Evolutionary conservation across 768 basidiomycete genomes (phyloP).

Genomic region (Tulasnella sp.): DNA sequence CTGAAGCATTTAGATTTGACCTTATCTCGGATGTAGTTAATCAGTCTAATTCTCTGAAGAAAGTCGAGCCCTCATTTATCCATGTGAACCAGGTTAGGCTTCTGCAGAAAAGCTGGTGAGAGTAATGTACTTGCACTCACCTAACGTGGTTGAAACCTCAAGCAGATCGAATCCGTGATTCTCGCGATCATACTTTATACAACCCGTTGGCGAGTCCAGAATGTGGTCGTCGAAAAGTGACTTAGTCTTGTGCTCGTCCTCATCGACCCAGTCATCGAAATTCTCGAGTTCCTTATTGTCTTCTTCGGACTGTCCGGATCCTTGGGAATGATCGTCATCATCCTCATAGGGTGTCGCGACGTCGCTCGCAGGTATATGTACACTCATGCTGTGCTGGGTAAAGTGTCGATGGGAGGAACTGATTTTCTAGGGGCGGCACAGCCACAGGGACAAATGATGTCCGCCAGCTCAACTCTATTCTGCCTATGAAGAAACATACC

Average conservation of each 20-base stretch:
- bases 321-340: constrained; percentile 3
- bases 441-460: no score
- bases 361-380: constrained; percentile 6
- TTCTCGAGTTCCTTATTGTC: constrained; percentile 31
- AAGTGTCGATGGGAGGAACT: no score
- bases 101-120: no score
- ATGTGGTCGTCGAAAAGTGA: constrained; percentile 66
- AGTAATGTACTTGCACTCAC: constrained; percentile 42
- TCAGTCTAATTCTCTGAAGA: constrained; percentile 64
- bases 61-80: constrained; percentile 52
- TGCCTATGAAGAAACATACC: no score
- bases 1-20: constrained; percentile 36
- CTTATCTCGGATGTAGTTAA: constrained; percentile 78
- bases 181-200: constrained; percentile 48
- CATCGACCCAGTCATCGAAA: constrained; percentile 62
- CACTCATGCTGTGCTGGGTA: constrained; percentile 12
- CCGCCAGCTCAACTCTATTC: no score
- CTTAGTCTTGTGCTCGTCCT: constrained; percentile 27
- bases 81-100: not conserved
- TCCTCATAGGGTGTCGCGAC: not conserved
- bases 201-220: constrained; percentile 48
- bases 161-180: constrained; percentile 54
- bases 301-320: constrained; percentile 8
- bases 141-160: constrained; percentile 37
- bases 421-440: not conserved